Conservation (phyloP, 768 basidiomycete genomes). For the Tylopilus intermedius region DNA sequence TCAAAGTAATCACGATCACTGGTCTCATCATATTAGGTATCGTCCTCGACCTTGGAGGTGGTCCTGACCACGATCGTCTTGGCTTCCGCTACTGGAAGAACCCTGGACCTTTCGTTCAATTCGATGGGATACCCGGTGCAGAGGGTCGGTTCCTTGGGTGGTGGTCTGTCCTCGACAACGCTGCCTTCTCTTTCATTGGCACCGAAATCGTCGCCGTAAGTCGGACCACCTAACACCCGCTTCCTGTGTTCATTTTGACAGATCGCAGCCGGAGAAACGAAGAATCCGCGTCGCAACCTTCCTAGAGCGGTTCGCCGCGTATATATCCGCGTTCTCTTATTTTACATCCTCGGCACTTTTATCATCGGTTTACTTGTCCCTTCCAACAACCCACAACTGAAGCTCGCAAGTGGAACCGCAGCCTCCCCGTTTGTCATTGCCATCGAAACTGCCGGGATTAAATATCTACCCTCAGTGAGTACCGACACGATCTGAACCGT, state of each 20-base stretch:
- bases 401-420: slow-evolving; percentile 50
- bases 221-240: too few relatives aligned
- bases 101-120: too few relatives aligned
- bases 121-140: too few relatives aligned
- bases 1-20: too few relatives aligned
- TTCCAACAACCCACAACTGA: slow-evolving; percentile 54
- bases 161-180: too few relatives aligned
- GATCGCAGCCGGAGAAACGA: slow-evolving; percentile 88
- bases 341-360: slow-evolving; percentile 63
- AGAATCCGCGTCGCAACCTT: slow-evolving; percentile 72
- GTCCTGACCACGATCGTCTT: too few relatives aligned
- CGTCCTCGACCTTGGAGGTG: too few relatives aligned
- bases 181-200: too few relatives aligned
- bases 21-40: too few relatives aligned
- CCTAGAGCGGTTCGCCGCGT: slow-evolving; percentile 56
- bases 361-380: slow-evolving; percentile 84
- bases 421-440: slow-evolving; percentile 91
- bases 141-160: too few relatives aligned
- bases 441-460: slow-evolving; percentile 78
- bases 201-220: too few relatives aligned
- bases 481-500: slow-evolving; percentile 14
- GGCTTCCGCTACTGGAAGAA: too few relatives aligned
- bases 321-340: slow-evolving; percentile 77
- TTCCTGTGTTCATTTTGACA: slow-evolving; percentile 24
- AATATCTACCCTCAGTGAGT: slow-evolving; percentile 67